Base-by-base conservation (phyloP, 352 stramenopile genomes). In the Pythium plurisporium region DNA sequence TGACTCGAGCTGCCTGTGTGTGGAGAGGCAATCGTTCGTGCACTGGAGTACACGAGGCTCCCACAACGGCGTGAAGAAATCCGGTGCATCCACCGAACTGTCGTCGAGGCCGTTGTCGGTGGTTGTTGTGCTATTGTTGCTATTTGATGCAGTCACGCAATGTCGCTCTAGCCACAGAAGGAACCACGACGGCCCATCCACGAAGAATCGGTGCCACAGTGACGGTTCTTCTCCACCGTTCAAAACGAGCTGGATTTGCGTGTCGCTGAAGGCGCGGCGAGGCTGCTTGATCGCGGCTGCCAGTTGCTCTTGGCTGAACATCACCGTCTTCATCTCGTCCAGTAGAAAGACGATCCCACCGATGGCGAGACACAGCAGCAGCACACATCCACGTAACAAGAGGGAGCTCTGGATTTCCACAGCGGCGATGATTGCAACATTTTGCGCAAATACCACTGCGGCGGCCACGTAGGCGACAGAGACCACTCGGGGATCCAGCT, bases 151-250 rank as follows among this genome's bases (percentile, higher is more conserved):
- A 4, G 4, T 12, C 17, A 34, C 31, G 23, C 77, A 87, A 22
- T 66, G 59, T 0, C 17, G 10, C 23, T 65, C 44, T 10, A 87
- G 26, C 71, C 71, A 82, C 2, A 55, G 52, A 2, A 87, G 57
- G 27, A 84, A 87, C 44, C 56, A 57, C 43, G 60, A 56, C 6
- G 73, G 75, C 4, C 64, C 73, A 41, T 87, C 74, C 20, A 82
- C 61, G 6, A 79, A 44, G 41, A 86, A 82, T 10, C 74, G 64
- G 11, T 86, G 74, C 22, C 69, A 69, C 7, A 87, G 60, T 9
- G 74, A 84, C 2, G 73, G 69, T 19, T 43, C 25, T 1, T 43
- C 34, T 0, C 67, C 73, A 41, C 73, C 74, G 36, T 86, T 82
- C 12, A 87, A 51, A 17, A 86, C 52, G 9, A 51, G 50, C 2